Conservation (phyloP, 768 basidiomycete species). For the Tephrocybe sp. region DNA sequence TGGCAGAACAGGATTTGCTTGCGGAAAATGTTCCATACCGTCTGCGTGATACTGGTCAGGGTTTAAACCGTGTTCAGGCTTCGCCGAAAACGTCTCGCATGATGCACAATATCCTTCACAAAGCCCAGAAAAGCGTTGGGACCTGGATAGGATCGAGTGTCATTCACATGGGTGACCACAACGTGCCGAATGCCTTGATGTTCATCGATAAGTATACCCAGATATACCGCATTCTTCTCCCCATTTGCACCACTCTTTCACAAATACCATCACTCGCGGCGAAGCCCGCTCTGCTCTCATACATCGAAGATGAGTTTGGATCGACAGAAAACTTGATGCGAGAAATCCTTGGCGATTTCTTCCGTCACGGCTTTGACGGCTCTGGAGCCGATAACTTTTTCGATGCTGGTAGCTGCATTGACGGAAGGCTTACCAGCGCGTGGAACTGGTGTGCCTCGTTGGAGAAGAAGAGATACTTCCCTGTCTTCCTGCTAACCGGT, state of each 20-base stretch:
- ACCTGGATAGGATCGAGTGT: constrained; percentile 85
- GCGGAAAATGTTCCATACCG: constrained; percentile 74
- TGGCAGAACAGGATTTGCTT: constrained; percentile 80
- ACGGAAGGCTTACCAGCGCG: constrained; percentile 82
- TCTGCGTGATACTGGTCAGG: constrained; percentile 85
- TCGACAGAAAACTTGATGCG: constrained; percentile 63
- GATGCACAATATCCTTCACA: constrained; percentile 86
- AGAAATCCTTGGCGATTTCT: constrained; percentile 82
- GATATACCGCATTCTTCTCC: constrained; percentile 85
- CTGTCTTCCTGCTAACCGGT: constrained; percentile 76
- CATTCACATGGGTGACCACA: constrained; percentile 88
- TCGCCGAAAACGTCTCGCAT: constrained; percentile 86
- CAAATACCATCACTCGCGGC: constrained; percentile 65
- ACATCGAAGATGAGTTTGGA: constrained; percentile 82
- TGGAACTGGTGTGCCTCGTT: constrained; percentile 90
- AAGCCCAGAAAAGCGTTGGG: constrained; percentile 78
- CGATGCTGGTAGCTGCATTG: constrained; percentile 83
- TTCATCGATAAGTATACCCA: constrained; percentile 95
- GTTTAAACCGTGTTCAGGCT: constrained; percentile 85
- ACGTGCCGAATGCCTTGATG: constrained; percentile 80
- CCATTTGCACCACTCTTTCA: constrained; percentile 78
- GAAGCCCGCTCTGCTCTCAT: constrained; percentile 69
- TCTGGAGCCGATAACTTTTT: constrained; percentile 91
- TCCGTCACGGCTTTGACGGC: constrained; percentile 85
- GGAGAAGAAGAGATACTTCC: constrained; percentile 86